phyloP scores from a whole-genome alignment of 75 land plant species.

The Isoetes taiwanensis region DNA sequence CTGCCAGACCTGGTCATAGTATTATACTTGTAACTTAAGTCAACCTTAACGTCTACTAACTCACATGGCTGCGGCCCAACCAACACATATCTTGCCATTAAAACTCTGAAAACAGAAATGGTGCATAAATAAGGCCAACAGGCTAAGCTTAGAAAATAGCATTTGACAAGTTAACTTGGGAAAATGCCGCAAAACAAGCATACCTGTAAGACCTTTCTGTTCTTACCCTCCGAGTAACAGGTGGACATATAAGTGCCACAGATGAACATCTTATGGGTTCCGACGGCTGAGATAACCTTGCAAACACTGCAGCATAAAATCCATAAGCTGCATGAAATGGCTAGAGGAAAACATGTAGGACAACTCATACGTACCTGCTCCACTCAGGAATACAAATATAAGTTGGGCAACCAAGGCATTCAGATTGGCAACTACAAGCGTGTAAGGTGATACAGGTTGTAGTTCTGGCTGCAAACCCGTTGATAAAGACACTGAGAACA shows the following conservation, averaged over 20 bases:
- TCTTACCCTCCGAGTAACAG: background rate
- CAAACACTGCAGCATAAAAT: conserved; percentile 22
- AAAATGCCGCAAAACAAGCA: background rate
- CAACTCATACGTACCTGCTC: conserved; percentile 23
- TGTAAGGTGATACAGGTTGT: conserved; percentile 30
- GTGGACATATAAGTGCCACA: conserved; percentile 28
- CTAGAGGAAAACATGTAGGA: background rate
- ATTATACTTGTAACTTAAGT: conserved; percentile 27
- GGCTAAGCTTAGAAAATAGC: background rate
- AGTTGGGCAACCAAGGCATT: conserved; percentile 35
- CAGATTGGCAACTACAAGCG: conserved; percentile 30
- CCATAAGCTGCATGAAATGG: background rate
- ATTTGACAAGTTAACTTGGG: background rate
- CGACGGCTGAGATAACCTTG: conserved; percentile 39
- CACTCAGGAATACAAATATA: conserved; percentile 32
- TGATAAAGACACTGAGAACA: conserved; percentile 34
- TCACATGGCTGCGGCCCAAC: conserved; percentile 40
- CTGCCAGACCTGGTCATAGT: conserved; percentile 24
- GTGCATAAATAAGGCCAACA: background rate
- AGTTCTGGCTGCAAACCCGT: conserved; percentile 37
- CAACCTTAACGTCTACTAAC: conserved; percentile 37
- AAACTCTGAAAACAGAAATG: conserved; percentile 13
- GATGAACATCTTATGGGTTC: conserved; percentile 25
- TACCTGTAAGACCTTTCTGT: conserved; percentile 17
- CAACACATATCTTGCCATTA: conserved; percentile 28